phyloP scores from a whole-genome alignment of 1,284 basidiomycete genomes.

The Melampsora americana region DNA sequence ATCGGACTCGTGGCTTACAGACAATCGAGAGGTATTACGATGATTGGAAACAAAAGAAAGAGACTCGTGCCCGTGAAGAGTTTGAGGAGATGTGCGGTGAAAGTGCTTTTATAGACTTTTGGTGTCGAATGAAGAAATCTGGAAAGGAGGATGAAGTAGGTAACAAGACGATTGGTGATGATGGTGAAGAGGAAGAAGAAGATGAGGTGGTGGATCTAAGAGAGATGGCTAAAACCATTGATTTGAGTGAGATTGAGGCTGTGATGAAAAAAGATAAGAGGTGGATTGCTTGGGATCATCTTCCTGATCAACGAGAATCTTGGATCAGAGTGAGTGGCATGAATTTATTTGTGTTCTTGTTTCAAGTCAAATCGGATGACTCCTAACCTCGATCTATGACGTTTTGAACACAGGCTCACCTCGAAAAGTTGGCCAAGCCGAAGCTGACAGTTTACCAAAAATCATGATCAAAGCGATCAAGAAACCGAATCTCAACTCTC shows the following conservation, averaged over 20 bases:
- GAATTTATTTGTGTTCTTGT: not conserved
- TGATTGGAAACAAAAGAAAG: not conserved
- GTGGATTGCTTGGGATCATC: slow-evolving; percentile 14
- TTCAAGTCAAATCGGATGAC: not conserved
- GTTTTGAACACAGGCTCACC: not conserved
- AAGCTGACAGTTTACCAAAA: slow-evolving; percentile 21
- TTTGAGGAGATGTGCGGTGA: slow-evolving; percentile 20
- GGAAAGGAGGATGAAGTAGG: slow-evolving; percentile 4
- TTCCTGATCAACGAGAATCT: slow-evolving; percentile 4
- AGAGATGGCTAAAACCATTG: slow-evolving; percentile 15
- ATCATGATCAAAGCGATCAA: not conserved
- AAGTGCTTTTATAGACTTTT: slow-evolving; percentile 17
- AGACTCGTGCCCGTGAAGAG: slow-evolving; percentile 1
- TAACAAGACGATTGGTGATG: slow-evolving; percentile 3
- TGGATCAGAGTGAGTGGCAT: slow-evolving; percentile 3
- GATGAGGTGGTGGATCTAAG: not conserved
- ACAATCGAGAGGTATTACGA: not conserved
- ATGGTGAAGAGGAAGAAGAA: slow-evolving; percentile 4
- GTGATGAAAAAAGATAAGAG: slow-evolving; percentile 19
- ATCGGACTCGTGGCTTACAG: not conserved
- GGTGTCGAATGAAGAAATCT: slow-evolving; percentile 18
- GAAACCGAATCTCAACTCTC: too few relatives aligned
- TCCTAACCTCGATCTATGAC: not conserved
- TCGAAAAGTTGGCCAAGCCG: not conserved
- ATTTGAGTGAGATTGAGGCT: slow-evolving; percentile 5